phyloP scores from a whole-genome alignment of 2,329 filamentous ascomycete species.

The Fusarium phyllophilum region DNA sequence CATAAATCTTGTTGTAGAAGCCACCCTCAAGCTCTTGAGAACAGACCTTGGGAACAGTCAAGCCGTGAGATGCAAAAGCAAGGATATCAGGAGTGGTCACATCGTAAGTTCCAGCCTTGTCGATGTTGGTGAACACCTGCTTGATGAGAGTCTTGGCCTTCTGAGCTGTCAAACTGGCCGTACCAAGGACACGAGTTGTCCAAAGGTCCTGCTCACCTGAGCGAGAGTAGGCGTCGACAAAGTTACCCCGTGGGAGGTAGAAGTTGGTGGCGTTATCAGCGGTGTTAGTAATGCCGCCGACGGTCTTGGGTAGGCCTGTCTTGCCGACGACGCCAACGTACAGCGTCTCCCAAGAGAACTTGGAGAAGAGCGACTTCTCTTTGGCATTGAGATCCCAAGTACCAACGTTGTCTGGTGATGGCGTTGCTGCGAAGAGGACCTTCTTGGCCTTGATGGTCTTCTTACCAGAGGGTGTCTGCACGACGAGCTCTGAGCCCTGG shows the following conservation, averaged over 20 bases:
- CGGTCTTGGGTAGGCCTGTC: constrained; percentile 10
- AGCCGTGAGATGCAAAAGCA: constrained; percentile 33
- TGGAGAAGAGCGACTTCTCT: constrained; percentile 41
- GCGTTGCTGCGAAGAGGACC: constrained; percentile 44
- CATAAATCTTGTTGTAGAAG: constrained; percentile 49
- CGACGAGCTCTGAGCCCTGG: neutral
- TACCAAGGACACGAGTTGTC: constrained; percentile 21
- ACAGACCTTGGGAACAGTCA: constrained; percentile 39
- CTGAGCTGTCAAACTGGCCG: neutral
- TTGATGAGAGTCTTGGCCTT: constrained; percentile 6
- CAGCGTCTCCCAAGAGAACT: constrained; percentile 38
- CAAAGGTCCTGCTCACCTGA: neutral
- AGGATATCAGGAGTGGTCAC: constrained; percentile 11
- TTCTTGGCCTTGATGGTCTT: constrained; percentile 39
- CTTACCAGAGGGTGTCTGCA: constrained; percentile 20
- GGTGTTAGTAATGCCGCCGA: constrained; percentile 19
- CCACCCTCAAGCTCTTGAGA: constrained; percentile 44
- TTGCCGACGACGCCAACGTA: constrained; percentile 39
- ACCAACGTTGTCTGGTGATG: constrained; percentile 37
- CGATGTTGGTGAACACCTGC: neutral
- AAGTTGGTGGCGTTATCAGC: constrained; percentile 1
- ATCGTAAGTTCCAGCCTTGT: constrained; percentile 14
- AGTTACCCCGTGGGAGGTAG: constrained; percentile 17
- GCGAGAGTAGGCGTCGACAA: constrained; percentile 15
- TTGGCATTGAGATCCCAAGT: constrained; percentile 41